Evolutionary conservation across 768 basidiomycete genomes (phyloP), one percentile per base, ranked within the genome.

Genomic region (Kwoniella shandongensis): DNA sequence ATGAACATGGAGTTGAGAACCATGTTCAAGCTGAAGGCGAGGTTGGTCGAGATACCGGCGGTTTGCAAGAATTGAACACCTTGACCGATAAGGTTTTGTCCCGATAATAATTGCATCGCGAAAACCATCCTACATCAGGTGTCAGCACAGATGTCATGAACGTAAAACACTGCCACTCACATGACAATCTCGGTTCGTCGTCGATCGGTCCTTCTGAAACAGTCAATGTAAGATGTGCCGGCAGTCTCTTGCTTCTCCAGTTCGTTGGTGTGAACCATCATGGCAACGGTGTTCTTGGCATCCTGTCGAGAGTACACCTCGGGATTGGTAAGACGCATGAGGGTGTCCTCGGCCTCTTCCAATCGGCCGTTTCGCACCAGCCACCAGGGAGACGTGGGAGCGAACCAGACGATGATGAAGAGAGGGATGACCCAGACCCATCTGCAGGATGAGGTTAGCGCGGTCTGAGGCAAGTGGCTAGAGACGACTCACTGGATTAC

Each of bases 151-250:
- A 32, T 6, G 32, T 6, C 32, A 13, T 6, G 32, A 6, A 13
- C 7, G 32, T 6, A 32, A 13, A 6, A 32, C 7, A 32, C 7
- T 13, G 13, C 32, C 6, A 32, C 32, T 32, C 32, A 32, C 32
- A 32, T 32, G 7, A 32, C 32, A 76, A 90, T 71, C 59, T 76
- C 78, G 18, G 75, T 76, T 4, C 77, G 47, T 10, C 78, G 58
- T 0, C 60, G 59, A 51, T 79, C 74, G 44, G 66, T 63, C 1
- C 75, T 74, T 23, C 59, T 58, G 73, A 77, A 78, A 65, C 75
- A 76, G 53, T 79, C 76, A 11, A 70, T 8, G 59, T 75, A 79
- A 18, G 55, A 54, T 0, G 74, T 65, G 0, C 76, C 76, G 1
- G 61, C 64, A 0, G 63, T 53, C 29, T 62, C 59, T 38, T 59